Base-by-base conservation (phyloP, 2,329 filamentous ascomycete species). In the Daldinia sp. region DNA sequence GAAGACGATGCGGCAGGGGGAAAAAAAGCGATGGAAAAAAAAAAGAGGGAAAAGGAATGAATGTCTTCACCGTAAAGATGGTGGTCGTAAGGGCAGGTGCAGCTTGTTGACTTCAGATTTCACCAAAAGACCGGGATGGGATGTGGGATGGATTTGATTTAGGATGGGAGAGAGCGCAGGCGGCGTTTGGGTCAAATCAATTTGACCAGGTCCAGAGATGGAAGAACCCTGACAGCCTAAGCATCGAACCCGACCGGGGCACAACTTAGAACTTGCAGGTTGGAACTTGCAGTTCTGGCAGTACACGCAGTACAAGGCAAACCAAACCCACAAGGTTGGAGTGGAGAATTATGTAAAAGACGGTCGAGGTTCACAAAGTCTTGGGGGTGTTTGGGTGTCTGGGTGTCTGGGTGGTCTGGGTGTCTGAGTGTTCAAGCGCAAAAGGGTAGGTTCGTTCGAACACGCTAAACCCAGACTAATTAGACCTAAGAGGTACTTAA, bases 151-250 rank as follows among this genome's bases (percentile, higher is more conserved):
- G 46, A 54, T 54, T 18, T 23, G 28, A 41, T 41, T 56, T 41
- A 35, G 30, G 55, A 50, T 56, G 28, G 57, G 28, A 63, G 50
- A 63, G 59, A 59, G 26, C 15, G 26, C 26, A 51, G 26, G 46
- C 46, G 26, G 46, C 46, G 28, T 33, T 51, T 63, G 57, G 60
- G 64, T 65, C 39, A 53, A 61, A 61, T 51, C 51, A 50, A 54
- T 51, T 70, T 51, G 65, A 53, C 60, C 20, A 67, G 63, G 65
- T 61, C 54, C n/a, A 2, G 65, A 67, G 63, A 71, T 69, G 60
- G 69, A 67, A 71, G 60, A 67, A 71, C 66, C 66, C 69, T 67
- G 63, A 64, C 62, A 71, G 57, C 66, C 66, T 69, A 60, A 63
- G 63, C 48, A n/a, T 60, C 37, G 48, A 48, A 51, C 56, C 60